Base-by-base conservation (phyloP, 352 stramenopile genomes). In the Phytopythium delawarense region DNA sequence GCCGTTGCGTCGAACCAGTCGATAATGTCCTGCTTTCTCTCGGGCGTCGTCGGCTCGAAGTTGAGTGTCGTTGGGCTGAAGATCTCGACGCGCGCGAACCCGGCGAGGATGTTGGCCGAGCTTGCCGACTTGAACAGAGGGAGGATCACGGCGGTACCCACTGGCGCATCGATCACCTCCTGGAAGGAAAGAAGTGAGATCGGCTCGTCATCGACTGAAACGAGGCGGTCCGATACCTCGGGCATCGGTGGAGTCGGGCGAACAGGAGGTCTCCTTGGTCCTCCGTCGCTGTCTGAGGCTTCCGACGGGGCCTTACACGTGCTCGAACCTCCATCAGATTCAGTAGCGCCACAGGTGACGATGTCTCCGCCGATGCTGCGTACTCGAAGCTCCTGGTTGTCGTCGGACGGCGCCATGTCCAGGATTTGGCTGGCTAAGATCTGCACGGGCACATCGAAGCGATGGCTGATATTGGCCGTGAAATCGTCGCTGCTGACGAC, bases 41-140 rank as follows among this genome's bases (percentile, higher is more conserved):
- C 60, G 0, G 54, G 30, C 0, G 66, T 79, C 13, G 71, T 77
- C 12, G 77, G 65, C 45, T 81, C 71, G 51, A 90, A 87, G 46
- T 78, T 63, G n/a, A 90, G 65, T n/a, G 61, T 62, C 34, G 69
- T 67, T 0, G 81, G 75, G 0, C 63, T 68, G 32, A 90, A 64
- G 37, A 90, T 84, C 64, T 90, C 77, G 21, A 90, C 72, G 13
- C 77, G 77, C 18, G 78, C 78, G 57, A 90, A 90, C 32, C 77
- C 79, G 18, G 69, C 74, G 62, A 88, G 79, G 8, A 82, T 64
- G n/a, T 81, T 76, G 5, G 62, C 58, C 28, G 48, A 58, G 7
- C 48, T 58, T 8, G 69, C 51, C 20, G 59, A 53, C 28, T 75
- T 78, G 61, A 87, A 88, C 11, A 89, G 59, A 5, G 81, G 79